Percentiles rank a stretch among this genome's conserved stretches.
Conservation (phyloP, 495 filamentous ascomycete species). For the Talaromyces nanjingensis region DNA sequence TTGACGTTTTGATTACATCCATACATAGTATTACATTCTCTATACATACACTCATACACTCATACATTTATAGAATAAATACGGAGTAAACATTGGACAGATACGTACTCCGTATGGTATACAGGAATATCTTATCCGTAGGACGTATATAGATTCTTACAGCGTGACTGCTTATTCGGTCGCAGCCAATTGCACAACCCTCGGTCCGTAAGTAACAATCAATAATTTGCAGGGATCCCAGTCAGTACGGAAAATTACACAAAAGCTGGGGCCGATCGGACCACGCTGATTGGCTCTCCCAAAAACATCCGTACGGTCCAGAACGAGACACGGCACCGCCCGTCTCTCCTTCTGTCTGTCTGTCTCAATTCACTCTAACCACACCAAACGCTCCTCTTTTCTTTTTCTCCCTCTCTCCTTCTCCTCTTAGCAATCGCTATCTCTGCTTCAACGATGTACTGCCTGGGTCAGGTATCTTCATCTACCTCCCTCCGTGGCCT, state of each 20-base stretch:
- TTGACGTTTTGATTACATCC: not conserved
- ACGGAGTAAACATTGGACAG: not conserved
- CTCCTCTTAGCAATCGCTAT: constrained; percentile 1
- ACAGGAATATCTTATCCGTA: too few species aligned
- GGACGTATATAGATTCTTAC: too few species aligned
- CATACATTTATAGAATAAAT: not conserved
- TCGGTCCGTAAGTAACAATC: not conserved
- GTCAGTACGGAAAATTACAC: not conserved
- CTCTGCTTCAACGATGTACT: not conserved
- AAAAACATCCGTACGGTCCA: not conserved
- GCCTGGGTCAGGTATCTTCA: not conserved
- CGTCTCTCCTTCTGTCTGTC: constrained; percentile 1
- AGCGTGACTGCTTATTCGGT: not conserved
- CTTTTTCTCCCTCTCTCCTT: constrained; percentile 3
- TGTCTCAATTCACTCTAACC: not conserved
- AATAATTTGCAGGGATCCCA: not conserved
- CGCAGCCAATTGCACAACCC: not conserved
- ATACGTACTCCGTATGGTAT: not conserved
- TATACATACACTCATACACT: not conserved
- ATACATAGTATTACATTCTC: too few species aligned
- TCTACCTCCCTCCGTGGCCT: not conserved
- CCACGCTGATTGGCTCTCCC: not conserved
- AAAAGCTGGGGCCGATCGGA: not conserved
- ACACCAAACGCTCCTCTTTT: not conserved
- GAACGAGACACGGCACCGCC: not conserved